A percentile compares a stretch with the other conserved stretches of the same genome.
Evolutionary conservation across 176 grass and related monocot species (phyloP).

Genomic region (Neostapfia colusana): DNA sequence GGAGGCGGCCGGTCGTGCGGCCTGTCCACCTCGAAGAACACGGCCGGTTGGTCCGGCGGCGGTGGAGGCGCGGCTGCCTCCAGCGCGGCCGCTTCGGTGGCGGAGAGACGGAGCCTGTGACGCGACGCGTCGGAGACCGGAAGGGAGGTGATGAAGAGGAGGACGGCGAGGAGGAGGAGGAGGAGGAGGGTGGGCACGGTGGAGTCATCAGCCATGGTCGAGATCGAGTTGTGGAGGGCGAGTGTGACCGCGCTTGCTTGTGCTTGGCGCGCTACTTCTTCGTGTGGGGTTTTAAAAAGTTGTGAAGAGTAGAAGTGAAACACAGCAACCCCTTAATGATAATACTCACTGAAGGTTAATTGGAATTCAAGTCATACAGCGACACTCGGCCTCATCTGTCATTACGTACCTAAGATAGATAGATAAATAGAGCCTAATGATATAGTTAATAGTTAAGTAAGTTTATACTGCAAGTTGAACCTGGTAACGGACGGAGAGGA

Average conservation of each 20-base stretch:
- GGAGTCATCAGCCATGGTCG: constrained; percentile 37
- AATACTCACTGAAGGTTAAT: not conserved
- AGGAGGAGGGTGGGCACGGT: not conserved
- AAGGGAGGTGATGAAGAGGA: constrained; percentile 10
- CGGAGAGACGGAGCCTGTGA: constrained; percentile 51
- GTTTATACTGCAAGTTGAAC: not conserved
- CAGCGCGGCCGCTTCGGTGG: constrained; percentile 26
- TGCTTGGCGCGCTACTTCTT: constrained; percentile 35
- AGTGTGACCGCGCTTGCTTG: not conserved
- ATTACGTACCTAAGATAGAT: not conserved
- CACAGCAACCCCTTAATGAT: constrained; percentile 5
- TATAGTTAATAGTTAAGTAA: not conserved
- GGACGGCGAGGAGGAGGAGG: constrained; percentile 22
- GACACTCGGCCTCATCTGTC: not conserved
- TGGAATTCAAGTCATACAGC: not conserved
- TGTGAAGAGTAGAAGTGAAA: constrained; percentile 43
- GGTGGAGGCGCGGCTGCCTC: not conserved
- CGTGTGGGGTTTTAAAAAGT: constrained; percentile 33
- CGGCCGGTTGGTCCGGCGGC: constrained; percentile 28
- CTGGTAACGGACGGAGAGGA: not conserved
- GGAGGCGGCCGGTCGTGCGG: constrained; percentile 53
- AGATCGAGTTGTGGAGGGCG: not conserved
- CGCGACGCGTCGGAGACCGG: constrained; percentile 8
- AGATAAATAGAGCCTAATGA: not conserved
- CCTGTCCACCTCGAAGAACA: constrained; percentile 67